phyloP scores from a whole-genome alignment of 2,329 filamentous ascomycete genomes.

The Fusarium veterinarium region DNA sequence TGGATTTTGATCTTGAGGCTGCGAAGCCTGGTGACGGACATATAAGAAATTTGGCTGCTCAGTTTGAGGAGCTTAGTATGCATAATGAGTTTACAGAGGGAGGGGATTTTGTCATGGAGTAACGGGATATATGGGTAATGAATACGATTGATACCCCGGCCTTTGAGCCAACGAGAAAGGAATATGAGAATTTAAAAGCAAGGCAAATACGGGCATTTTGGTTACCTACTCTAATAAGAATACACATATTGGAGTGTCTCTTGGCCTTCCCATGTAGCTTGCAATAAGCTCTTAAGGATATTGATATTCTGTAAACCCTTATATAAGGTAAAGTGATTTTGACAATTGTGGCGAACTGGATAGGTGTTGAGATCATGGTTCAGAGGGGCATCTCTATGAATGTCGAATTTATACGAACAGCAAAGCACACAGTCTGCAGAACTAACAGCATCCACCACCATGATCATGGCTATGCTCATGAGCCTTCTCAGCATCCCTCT shows the following conservation, averaged over 20 bases:
- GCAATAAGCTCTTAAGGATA: neutral
- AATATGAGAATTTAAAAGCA: no score
- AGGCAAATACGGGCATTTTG: no score
- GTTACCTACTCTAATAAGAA: no score
- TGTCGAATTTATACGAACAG: neutral
- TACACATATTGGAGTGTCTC: neutral
- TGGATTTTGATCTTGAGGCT: slow-evolving; percentile 15
- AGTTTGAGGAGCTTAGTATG: slow-evolving; percentile 20
- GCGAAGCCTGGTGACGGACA: slow-evolving; percentile 16
- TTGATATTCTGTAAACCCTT: no score
- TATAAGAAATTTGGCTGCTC: slow-evolving; percentile 12
- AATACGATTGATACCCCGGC: neutral
- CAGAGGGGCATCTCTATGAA: no score
- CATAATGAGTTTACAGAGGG: slow-evolving; percentile 24
- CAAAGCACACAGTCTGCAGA: accelerated
- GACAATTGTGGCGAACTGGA: neutral
- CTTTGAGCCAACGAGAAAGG: neutral
- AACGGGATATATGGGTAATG: neutral
- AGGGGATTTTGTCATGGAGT: slow-evolving; percentile 17
- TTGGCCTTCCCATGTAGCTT: accelerated
- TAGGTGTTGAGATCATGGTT: accelerated
- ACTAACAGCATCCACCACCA: slow-evolving; percentile 23
- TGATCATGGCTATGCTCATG: slow-evolving; percentile 32
- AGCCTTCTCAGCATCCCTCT: slow-evolving; percentile 19
- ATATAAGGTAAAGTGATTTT: neutral